A percentile compares a stretch with the other conserved stretches of the same genome.
Evolutionary conservation across 164 flowering plant genomes (phyloP).

Genomic region (Stephania japonica): DNA sequence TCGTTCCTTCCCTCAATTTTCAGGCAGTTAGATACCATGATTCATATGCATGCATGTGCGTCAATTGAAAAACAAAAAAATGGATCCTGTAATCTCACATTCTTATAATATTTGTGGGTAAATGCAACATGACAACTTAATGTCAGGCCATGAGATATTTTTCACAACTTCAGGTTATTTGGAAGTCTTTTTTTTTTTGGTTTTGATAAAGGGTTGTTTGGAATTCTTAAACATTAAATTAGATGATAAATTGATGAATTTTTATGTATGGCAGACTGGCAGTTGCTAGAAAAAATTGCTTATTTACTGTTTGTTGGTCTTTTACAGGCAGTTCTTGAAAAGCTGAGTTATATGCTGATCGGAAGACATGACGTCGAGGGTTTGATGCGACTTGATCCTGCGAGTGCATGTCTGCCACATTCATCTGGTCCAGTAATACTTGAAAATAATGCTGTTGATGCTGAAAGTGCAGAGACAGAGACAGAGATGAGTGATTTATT

Average conservation of each 20-base stretch:
- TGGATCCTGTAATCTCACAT: neutral
- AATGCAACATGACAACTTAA: neutral
- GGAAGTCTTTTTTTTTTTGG: neutral
- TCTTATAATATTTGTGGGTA: neutral
- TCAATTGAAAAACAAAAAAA: neutral
- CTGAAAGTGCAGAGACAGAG: constrained; percentile 61
- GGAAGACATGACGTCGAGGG: constrained; percentile 96
- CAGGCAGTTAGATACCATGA: neutral
- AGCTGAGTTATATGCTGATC: constrained; percentile 96
- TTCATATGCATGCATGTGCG: neutral
- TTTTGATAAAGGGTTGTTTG: neutral
- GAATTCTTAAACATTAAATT: neutral
- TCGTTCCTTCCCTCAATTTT: neutral
- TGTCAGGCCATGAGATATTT: neutral
- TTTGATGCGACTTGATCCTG: constrained; percentile 81
- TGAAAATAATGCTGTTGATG: constrained; percentile 39
- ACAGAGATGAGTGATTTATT: constrained; percentile 63
- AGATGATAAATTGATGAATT: neutral
- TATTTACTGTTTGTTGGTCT: constrained; percentile 1
- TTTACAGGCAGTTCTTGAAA: constrained; percentile 97
- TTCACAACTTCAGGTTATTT: neutral
- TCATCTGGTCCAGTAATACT: constrained; percentile 35
- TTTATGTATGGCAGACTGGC: neutral
- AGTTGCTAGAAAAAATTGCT: neutral
- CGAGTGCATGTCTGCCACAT: constrained; percentile 69